phyloP scores from a whole-genome alignment of 371 early-diverging fungal species.

The Cokeromyces recurvatus region DNA sequence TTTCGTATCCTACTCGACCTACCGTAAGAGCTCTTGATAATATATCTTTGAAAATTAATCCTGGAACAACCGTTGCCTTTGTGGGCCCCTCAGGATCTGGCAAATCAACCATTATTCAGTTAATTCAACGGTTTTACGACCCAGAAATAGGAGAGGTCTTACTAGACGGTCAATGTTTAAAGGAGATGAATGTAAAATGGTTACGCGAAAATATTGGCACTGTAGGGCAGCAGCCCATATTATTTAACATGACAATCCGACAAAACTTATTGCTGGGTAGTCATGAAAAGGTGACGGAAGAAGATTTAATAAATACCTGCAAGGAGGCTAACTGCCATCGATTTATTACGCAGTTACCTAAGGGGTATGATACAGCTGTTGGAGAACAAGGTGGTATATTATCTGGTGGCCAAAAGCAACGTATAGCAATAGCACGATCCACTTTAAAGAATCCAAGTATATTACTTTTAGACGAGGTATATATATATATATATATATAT shows the following conservation, averaged over 20 bases:
- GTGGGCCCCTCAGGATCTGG: slow-evolving; percentile 65
- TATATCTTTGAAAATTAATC: slow-evolving; percentile 54
- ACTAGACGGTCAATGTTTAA: slow-evolving; percentile 52
- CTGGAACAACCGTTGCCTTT: slow-evolving; percentile 58
- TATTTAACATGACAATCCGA: slow-evolving; percentile 69
- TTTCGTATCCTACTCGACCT: slow-evolving; percentile 61
- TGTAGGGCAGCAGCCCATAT: slow-evolving; percentile 67
- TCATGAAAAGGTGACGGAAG: slow-evolving; percentile 39
- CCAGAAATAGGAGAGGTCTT: slow-evolving; percentile 46
- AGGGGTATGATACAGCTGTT: slow-evolving; percentile 67
- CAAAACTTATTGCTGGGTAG: slow-evolving; percentile 67
- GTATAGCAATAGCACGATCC: slow-evolving; percentile 71
- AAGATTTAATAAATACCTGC: slow-evolving; percentile 57
- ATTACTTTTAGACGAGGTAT: slow-evolving; percentile 71
- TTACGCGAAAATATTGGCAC: slow-evolving; percentile 56
- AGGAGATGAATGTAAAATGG: slow-evolving; percentile 48
- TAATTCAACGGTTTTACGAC: slow-evolving; percentile 66
- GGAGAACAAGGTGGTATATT: slow-evolving; percentile 48
- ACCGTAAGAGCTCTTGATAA: slow-evolving; percentile 48
- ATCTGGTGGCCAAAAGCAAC: slow-evolving; percentile 86
- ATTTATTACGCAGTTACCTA: slow-evolving; percentile 65
- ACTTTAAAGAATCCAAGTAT: slow-evolving; percentile 59
- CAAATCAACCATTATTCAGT: slow-evolving; percentile 62
- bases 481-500: slow-evolving; percentile 3
- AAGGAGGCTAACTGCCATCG: slow-evolving; percentile 60